Evolutionary conservation across 2,329 filamentous ascomycete genomes (phyloP).

Genomic region (Sporothrix brasiliensis): DNA sequence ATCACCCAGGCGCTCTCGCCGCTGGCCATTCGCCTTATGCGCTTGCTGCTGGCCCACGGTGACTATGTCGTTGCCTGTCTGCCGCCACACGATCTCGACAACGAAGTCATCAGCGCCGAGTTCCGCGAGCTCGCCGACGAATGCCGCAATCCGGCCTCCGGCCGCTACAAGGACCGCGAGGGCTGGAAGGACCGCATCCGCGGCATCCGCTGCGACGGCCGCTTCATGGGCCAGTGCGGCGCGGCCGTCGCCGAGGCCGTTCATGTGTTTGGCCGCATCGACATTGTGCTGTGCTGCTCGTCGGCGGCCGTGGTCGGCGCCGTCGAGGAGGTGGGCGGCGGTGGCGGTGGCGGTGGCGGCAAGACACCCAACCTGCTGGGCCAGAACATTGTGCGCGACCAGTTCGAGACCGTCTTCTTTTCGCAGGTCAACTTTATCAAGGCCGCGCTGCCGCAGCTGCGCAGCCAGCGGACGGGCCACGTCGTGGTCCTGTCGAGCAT

Average conservation of each 20-base stretch:
- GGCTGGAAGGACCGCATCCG: slow-evolving; percentile 80
- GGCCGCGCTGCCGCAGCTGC: slow-evolving; percentile 76
- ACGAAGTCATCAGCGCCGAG: slow-evolving; percentile 73
- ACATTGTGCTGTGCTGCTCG: slow-evolving; percentile 87
- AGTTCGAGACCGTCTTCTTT: slow-evolving; percentile 95
- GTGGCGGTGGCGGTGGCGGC: background rate
- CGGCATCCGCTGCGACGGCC: slow-evolving; percentile 65
- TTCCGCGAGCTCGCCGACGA: slow-evolving; percentile 78
- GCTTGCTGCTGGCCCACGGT: slow-evolving; percentile 82
- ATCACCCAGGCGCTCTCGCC: slow-evolving; percentile 85
- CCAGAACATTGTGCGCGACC: slow-evolving; percentile 78
- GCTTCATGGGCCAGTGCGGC: slow-evolving; percentile 70
- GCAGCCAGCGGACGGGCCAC: slow-evolving; percentile 80
- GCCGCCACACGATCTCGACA: slow-evolving; percentile 74
- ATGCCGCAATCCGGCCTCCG: slow-evolving; percentile 50
- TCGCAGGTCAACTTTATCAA: slow-evolving; percentile 96
- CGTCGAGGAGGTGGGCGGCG: slow-evolving; percentile 76
- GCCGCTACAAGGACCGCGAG: slow-evolving; percentile 63
- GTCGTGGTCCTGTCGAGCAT: slow-evolving; percentile 88
- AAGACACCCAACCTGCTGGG: slow-evolving; percentile 51
- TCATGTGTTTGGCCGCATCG: slow-evolving; percentile 79
- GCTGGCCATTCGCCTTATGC: slow-evolving; percentile 78
- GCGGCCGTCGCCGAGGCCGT: slow-evolving; percentile 86
- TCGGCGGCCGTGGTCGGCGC: slow-evolving; percentile 88
- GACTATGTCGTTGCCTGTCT: slow-evolving; percentile 88